Percentiles rank a stretch among this genome's conserved stretches.
Evolutionary conservation across 2,329 filamentous ascomycete genomes (phyloP).

Genomic region (Sordariomycetes sp.): DNA sequence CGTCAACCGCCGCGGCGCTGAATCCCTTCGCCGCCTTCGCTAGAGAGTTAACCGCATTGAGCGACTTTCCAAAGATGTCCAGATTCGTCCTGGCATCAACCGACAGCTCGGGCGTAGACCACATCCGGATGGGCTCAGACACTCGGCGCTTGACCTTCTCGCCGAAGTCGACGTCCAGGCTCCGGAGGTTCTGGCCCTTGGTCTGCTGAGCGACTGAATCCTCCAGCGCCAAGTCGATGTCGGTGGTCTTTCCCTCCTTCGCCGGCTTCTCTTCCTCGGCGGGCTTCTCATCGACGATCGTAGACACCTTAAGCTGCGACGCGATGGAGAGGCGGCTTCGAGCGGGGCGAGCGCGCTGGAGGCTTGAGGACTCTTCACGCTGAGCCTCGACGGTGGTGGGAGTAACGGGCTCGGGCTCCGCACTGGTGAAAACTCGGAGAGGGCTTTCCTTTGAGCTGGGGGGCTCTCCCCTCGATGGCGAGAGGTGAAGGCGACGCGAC

Average conservation of each 20-base stretch:
- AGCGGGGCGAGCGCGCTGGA: neutral
- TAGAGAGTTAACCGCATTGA: neutral
- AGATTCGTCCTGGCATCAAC: neutral
- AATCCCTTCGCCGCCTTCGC: neutral
- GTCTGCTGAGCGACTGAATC: neutral
- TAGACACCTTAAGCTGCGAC: neutral
- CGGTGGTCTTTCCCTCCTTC: neutral
- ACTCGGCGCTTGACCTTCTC: neutral
- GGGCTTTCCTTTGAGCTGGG: neutral
- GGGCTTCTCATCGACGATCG: neutral
- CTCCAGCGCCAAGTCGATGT: neutral
- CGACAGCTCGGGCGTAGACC: neutral
- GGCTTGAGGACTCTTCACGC: neutral
- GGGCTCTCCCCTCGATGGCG: neutral
- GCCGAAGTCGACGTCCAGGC: constrained; percentile 1
- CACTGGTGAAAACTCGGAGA: neutral
- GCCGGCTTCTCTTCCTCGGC: neutral
- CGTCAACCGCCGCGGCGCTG: neutral
- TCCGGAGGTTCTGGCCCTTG: neutral
- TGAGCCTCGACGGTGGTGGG: neutral
- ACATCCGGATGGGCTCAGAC: neutral
- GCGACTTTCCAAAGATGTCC: constrained; percentile 1
- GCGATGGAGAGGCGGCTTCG: neutral
- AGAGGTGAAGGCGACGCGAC: neutral
- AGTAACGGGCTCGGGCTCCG: neutral